Evolutionary conservation across 2,329 filamentous ascomycete species (phyloP), one percentile per base, ranked within the genome.

Genomic region (Cladosporium sp.): DNA sequence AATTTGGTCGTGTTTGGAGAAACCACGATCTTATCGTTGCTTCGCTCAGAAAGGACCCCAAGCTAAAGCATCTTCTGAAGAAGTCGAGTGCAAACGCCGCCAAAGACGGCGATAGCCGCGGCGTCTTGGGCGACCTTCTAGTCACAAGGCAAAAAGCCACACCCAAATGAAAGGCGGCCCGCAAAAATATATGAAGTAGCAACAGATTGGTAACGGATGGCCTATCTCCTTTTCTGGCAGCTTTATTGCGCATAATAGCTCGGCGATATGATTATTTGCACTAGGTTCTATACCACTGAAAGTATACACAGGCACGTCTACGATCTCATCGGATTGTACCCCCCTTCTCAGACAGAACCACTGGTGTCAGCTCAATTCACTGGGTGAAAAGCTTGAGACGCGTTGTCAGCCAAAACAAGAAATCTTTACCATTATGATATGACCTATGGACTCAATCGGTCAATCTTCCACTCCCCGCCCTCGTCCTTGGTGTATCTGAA

Each of bases 401-500:
- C 14, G 16, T 18, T 39, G 36, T 18, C 36, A n/a, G 2, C 16
- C 6, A 16, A 21, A 43, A n/a, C 18, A 2, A 46, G 39, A 46
- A 1, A 46, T 1, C 1, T 4, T 11, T 46, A 21, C 8, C 3
- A 11, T 46, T 16, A n/a, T 28, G n/a, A 51, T 10, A 21, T n/a
- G n/a, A n/a, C n/a, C 72, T 76, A 93, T 21, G 91, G 91, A 74
- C 91, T 93, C 76, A 93, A 76, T 72, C 91, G 87, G 72, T 92
- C 84, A 71, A 95, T 79, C 73, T 63, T 79, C 79, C 70, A 75
- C 76, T 77, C 21, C 71, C 77, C 13, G 71, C 78, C 61, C 57
- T 71, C 70, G 58, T 86, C 83, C 76, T 86, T 88, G 64, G 88
- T 87, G 79, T 97, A 98, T 67, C 89, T 85, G 77, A 99, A 98